phyloP scores from a whole-genome alignment of 1,284 basidiomycete species.

The Heterobasidion parviporum region DNA sequence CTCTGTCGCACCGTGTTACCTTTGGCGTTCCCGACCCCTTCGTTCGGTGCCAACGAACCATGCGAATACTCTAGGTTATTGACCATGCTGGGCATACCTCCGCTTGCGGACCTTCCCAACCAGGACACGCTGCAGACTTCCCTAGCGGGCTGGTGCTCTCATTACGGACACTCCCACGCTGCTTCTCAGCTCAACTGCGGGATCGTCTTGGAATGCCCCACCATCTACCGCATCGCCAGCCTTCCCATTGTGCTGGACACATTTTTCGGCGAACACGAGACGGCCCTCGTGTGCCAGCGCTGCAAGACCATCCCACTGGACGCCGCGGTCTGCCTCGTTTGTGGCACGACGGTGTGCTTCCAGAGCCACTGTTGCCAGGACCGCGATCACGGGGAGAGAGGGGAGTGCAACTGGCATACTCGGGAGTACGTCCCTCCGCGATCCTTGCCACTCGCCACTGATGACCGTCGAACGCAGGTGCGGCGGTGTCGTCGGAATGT shows the following conservation, averaged over 20 bases:
- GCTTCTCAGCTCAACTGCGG: constrained; percentile 67
- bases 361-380: constrained; percentile 92
- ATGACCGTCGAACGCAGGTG: constrained; percentile 47
- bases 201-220: constrained; percentile 77
- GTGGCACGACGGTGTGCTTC: constrained; percentile 84
- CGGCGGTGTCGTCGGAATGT: constrained; percentile 83
- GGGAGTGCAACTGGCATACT: constrained; percentile 94
- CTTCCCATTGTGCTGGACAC: constrained; percentile 82
- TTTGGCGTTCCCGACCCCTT: constrained; percentile 44
- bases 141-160: constrained; percentile 76
- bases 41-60: constrained; percentile 25
- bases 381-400: constrained; percentile 51
- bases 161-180: constrained; percentile 69
- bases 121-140: constrained; percentile 80
- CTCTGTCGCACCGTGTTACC: constrained; percentile 75
- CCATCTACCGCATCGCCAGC: constrained; percentile 77
- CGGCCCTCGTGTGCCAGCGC: constrained; percentile 63
- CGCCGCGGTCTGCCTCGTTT: constrained; percentile 89
- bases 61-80: constrained; percentile 78
- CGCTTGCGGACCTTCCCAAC: constrained; percentile 66
- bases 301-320: constrained; percentile 81
- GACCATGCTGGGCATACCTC: constrained; percentile 69
- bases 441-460: constrained; percentile 5
- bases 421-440: constrained; percentile 59
- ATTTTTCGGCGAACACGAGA: constrained; percentile 67